Evolutionary conservation across 2,329 filamentous ascomycete genomes (phyloP).

Genomic region (Hypoxylon sp.): DNA sequence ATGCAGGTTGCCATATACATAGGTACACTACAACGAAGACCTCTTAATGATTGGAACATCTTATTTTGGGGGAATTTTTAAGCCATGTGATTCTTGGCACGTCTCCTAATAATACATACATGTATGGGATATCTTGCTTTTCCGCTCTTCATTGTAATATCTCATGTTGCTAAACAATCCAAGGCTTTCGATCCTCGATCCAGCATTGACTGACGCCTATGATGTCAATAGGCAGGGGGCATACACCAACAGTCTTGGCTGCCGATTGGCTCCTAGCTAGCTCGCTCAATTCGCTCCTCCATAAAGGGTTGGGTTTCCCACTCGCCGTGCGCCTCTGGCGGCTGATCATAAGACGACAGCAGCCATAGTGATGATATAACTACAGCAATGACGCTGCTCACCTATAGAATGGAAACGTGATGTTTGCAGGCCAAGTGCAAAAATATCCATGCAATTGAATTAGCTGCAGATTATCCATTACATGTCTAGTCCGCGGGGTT

Average conservation of each 20-base stretch:
- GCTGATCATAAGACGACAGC: conserved; percentile 11
- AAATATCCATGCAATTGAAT: conserved; percentile 13
- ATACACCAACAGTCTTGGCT: conserved; percentile 3
- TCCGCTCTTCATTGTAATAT: not conserved
- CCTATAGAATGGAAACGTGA: not conserved
- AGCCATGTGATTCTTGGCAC: not conserved
- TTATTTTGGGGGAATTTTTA: not conserved
- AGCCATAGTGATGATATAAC: conserved; percentile 31
- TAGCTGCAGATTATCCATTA: conserved; percentile 27
- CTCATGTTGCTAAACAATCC: conserved; percentile 21
- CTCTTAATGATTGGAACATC: conserved; percentile 6
- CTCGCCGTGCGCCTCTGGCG: conserved; percentile 36
- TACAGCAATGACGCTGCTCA: conserved; percentile 28
- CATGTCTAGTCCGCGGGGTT: conserved; percentile 16
- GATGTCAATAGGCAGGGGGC: conserved; percentile 40
- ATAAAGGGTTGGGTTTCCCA: conserved; percentile 12
- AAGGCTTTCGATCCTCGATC: conserved; percentile 11
- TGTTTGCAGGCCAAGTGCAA: conserved; percentile 20
- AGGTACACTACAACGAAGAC: conserved; percentile 22
- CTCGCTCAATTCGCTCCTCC: conserved; percentile 15
- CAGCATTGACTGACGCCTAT: conserved; percentile 25
- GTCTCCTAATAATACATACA: not conserved
- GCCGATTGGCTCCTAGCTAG: conserved; percentile 29
- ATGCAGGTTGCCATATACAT: conserved; percentile 26
- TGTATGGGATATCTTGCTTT: not conserved